A percentile compares a stretch with the other conserved stretches of the same genome.
Evolutionary conservation across 495 filamentous ascomycete genomes (phyloP).

Genomic region (Hyaloscypha finlandica): DNA sequence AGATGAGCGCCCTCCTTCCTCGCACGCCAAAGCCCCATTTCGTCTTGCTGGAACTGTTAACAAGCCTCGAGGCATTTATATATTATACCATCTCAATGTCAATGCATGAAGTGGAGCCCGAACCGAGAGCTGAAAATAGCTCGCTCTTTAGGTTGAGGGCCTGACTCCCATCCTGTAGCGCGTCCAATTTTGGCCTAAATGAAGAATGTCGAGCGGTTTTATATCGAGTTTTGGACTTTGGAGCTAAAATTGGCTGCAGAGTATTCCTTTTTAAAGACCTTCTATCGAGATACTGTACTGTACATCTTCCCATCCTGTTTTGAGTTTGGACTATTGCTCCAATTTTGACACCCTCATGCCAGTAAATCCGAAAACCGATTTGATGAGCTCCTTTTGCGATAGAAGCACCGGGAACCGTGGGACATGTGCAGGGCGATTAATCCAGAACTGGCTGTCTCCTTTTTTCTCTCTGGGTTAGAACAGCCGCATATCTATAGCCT

Average conservation of each 20-base stretch:
- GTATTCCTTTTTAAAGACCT: conserved; percentile 8
- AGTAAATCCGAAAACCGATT: too few relatives aligned
- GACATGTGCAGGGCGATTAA: too few relatives aligned
- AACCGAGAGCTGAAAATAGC: conserved; percentile 7
- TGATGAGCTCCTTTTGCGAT: too few relatives aligned
- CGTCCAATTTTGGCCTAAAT: conserved; percentile 9
- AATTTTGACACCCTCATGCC: too few relatives aligned
- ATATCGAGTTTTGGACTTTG: conserved; percentile 13
- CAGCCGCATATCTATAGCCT: too few relatives aligned
- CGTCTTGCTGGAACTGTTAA: background rate
- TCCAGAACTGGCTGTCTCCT: too few relatives aligned
- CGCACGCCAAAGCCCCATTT: too few relatives aligned
- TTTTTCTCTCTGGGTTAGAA: too few relatives aligned
- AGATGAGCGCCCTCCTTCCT: too few relatives aligned
- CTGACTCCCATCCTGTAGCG: conserved; percentile 5
- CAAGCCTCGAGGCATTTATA: conserved; percentile 1
- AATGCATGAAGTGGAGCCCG: background rate
- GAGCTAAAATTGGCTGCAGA: conserved; percentile 9
- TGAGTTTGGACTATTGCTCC: too few relatives aligned
- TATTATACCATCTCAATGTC: background rate
- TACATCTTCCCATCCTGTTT: too few relatives aligned
- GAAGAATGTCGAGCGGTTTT: conserved; percentile 9
- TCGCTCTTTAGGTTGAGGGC: conserved; percentile 4
- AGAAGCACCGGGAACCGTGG: too few relatives aligned
- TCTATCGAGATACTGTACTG: conserved; percentile 10